A percentile compares a stretch with the other conserved stretches of the same genome.
phyloP scores from a whole-genome alignment of 805 yeast species.

The Gaillardinia entomophila region DNA sequence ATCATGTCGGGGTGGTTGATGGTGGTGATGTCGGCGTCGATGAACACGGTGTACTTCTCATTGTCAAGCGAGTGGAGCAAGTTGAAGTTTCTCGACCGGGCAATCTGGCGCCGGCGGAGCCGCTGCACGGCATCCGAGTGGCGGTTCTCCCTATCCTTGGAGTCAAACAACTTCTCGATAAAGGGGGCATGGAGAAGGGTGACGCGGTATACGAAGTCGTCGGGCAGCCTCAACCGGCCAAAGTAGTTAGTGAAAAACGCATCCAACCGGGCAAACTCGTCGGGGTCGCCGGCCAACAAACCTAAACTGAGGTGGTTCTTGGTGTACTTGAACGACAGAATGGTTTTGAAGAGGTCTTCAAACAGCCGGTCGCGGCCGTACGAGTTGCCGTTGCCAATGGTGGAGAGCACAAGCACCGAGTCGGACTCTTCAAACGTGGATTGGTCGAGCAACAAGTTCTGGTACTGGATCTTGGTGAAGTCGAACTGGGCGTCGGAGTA shows the following conservation, averaged over 20 bases:
- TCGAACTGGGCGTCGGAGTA: not conserved
- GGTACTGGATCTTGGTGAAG: not conserved
- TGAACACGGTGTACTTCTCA: constrained; percentile 28
- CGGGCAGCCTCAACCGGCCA: constrained; percentile 6
- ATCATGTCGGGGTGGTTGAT: constrained; percentile 20
- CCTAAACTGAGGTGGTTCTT: constrained; percentile 19
- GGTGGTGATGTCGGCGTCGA: constrained; percentile 30
- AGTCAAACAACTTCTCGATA: constrained; percentile 14
- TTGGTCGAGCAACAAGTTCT: not conserved
- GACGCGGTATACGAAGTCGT: constrained; percentile 8
- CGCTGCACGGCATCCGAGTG: constrained; percentile 26
- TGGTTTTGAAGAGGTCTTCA: constrained; percentile 23
- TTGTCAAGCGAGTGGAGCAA: constrained; percentile 18
- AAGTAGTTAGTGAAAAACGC: constrained; percentile 10
- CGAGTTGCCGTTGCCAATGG: constrained; percentile 22
- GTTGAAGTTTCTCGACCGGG: constrained; percentile 31
- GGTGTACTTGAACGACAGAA: constrained; percentile 20
- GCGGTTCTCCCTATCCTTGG: constrained; percentile 12
- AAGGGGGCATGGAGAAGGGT: constrained; percentile 29
- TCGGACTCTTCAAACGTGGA: not conserved
- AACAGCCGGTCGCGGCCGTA: constrained; percentile 32
- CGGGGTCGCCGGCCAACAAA: constrained; percentile 23
- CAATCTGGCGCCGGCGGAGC: constrained; percentile 28
- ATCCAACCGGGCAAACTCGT: constrained; percentile 17
- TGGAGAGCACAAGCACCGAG: constrained; percentile 13